A percentile compares a stretch with the other conserved stretches of the same genome.
Evolutionary conservation across 2,329 filamentous ascomycete species (phyloP).

Genomic region (Fonsecaea nubica): DNA sequence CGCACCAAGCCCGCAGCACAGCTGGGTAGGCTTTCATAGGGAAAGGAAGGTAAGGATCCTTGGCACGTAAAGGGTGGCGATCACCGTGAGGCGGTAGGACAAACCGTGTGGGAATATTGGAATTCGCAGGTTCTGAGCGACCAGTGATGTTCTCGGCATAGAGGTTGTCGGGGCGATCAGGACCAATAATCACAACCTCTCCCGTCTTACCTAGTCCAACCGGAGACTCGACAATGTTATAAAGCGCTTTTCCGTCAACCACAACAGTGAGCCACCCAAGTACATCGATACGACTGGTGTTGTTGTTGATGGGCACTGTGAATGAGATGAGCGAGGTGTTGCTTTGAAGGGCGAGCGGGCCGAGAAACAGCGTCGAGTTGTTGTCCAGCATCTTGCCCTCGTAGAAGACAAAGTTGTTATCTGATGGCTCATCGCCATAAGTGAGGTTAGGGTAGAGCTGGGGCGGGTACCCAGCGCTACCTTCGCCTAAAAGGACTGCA

Average conservation of each 20-base stretch:
- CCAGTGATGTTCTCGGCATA: slow-evolving; percentile 52
- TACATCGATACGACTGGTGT: slow-evolving; percentile 68
- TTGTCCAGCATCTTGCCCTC: slow-evolving; percentile 52
- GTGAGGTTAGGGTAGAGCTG: slow-evolving; percentile 79
- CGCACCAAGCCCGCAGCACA: slow-evolving; percentile 64
- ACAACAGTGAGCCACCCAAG: slow-evolving; percentile 83
- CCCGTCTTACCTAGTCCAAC: slow-evolving; percentile 72
- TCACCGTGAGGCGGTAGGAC: slow-evolving; percentile 62
- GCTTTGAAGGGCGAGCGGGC: slow-evolving; percentile 74
- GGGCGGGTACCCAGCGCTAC: slow-evolving; percentile 70
- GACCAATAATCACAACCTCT: slow-evolving; percentile 72
- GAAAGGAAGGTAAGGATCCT: slow-evolving; percentile 59
- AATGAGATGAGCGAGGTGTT: slow-evolving; percentile 78
- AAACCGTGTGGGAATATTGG: slow-evolving; percentile 60
- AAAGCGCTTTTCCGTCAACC: slow-evolving; percentile 67
- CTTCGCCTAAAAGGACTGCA: slow-evolving; percentile 65
- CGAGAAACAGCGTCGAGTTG: slow-evolving; percentile 69
- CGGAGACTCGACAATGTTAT: slow-evolving; percentile 62
- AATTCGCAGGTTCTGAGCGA: slow-evolving; percentile 43
- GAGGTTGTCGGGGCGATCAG: slow-evolving; percentile 68
- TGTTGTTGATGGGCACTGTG: slow-evolving; percentile 73
- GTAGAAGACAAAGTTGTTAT: slow-evolving; percentile 46
- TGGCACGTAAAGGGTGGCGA: slow-evolving; percentile 28
- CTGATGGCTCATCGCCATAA: slow-evolving; percentile 54
- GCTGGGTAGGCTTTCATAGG: slow-evolving; percentile 67